A percentile compares a stretch with the other conserved stretches of the same genome.
Conservation (phyloP, 2,329 filamentous ascomycete genomes). For the Ustulina deusta region DNA sequence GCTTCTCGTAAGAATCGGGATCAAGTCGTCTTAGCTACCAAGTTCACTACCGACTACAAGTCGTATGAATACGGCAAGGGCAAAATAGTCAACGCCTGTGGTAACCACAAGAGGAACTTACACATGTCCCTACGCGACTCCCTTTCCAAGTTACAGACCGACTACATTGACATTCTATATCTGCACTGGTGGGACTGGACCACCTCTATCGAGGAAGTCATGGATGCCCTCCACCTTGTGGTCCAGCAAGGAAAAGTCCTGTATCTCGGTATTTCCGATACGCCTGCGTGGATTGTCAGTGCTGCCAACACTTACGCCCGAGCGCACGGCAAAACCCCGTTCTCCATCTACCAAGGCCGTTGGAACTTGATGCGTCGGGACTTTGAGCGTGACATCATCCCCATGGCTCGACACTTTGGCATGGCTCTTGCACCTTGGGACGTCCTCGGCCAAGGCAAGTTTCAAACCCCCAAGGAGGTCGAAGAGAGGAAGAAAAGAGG, state of each 20-base stretch:
- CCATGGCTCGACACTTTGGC: slow-evolving; percentile 56
- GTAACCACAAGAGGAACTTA: slow-evolving; percentile 71
- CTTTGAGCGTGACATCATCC: slow-evolving; percentile 58
- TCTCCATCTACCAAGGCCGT: slow-evolving; percentile 56
- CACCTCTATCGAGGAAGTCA: slow-evolving; percentile 57
- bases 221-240: slow-evolving; percentile 57
- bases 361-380: slow-evolving; percentile 54
- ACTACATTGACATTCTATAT: slow-evolving; percentile 63
- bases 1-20: slow-evolving; percentile 62
- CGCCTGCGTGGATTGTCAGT: slow-evolving; percentile 56
- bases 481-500: slow-evolving; percentile 51
- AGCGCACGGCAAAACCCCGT: slow-evolving; percentile 53
- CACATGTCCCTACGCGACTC: slow-evolving; percentile 65
- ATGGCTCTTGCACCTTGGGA: slow-evolving; percentile 71
- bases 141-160: slow-evolving; percentile 69
- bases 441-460: slow-evolving; percentile 63
- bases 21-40: slow-evolving; percentile 66
- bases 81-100: slow-evolving; percentile 59
- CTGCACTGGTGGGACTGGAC: slow-evolving; percentile 60
- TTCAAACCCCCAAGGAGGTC: slow-evolving; percentile 55
- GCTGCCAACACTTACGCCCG: slow-evolving; percentile 56
- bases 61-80: slow-evolving; percentile 53
- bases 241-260: slow-evolving; percentile 57
- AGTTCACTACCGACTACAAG: slow-evolving; percentile 65
- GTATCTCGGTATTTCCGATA: slow-evolving; percentile 57